phyloP scores from a whole-genome alignment of 192 early-diverging fungal species.

The Coemansia sp. region DNA sequence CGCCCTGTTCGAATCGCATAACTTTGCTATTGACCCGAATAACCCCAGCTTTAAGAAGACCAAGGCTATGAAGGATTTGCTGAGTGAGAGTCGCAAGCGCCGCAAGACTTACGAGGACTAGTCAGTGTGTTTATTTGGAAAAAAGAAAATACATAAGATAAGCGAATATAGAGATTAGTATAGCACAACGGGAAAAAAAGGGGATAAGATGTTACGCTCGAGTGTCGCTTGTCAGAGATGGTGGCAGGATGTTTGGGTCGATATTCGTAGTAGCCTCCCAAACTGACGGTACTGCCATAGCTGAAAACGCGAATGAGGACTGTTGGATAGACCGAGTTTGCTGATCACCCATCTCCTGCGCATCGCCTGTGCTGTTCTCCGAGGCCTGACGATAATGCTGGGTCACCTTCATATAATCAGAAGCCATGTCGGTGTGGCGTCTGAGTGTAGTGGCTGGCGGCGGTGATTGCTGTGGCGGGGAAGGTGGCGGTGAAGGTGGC shows the following conservation, averaged over 20 bases:
- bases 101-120: slow-evolving; percentile 38
- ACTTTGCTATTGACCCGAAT: slow-evolving; percentile 94
- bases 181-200: too few relatives aligned
- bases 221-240: neutral
- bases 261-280: slow-evolving; percentile 24
- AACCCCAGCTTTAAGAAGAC: slow-evolving; percentile 79
- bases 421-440: neutral
- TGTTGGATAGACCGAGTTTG: neutral
- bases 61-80: slow-evolving; percentile 52
- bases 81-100: slow-evolving; percentile 49
- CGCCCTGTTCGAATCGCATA: slow-evolving; percentile 75
- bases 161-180: neutral
- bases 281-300: slow-evolving; percentile 32
- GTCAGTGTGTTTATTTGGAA: neutral
- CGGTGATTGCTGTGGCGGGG: neutral
- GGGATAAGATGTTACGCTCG: neutral
- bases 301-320: slow-evolving; percentile 16
- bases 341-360: neutral
- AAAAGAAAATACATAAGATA: neutral
- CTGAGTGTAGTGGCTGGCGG: slow-evolving; percentile 2
- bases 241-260: neutral
- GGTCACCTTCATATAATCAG: neutral
- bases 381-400: neutral
- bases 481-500: slow-evolving; percentile 16
- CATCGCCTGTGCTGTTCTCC: neutral